These are phyloP conservation scores for Fusarium redolens DNA, from an alignment of 2,329 filamentous ascomycete species.

Conservation along the genomic window DNA sequence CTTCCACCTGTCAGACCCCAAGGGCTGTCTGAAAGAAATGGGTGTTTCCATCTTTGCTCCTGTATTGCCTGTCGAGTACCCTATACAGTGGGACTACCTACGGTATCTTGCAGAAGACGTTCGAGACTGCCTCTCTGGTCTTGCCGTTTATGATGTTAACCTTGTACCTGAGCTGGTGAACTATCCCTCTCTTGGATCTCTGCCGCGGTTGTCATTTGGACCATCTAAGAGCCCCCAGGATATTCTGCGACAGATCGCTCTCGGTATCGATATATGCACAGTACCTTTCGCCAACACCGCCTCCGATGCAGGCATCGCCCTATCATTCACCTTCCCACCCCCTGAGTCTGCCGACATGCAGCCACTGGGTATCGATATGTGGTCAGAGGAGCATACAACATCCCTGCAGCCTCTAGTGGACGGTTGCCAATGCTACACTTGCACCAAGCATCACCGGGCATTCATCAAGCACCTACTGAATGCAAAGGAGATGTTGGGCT, in stretches of 20 bases:
- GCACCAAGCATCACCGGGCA: constrained; percentile 83
- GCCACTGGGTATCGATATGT: constrained; percentile 83
- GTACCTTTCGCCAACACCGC: constrained; percentile 78
- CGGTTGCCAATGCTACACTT: constrained; percentile 84
- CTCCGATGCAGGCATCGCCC: constrained; percentile 87
- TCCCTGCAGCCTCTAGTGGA: constrained; percentile 71
- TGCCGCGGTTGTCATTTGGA: constrained; percentile 82
- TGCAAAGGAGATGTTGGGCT: constrained; percentile 96
- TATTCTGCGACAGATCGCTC: constrained; percentile 77
- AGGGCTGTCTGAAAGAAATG: constrained; percentile 42
- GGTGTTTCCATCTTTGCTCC: constrained; percentile 68
- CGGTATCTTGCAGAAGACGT: constrained; percentile 75
- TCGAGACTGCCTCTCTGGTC: constrained; percentile 66
- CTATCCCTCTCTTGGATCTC: constrained; percentile 62
- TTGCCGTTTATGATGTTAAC: constrained; percentile 82
- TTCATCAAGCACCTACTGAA: constrained; percentile 88
- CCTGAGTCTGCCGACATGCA: constrained; percentile 29
- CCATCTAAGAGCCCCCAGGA: constrained; percentile 78
- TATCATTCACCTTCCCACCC: constrained; percentile 80
- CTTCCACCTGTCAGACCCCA: constrained; percentile 54
- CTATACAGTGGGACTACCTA: constrained; percentile 84
- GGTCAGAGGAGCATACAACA: constrained; percentile 70
- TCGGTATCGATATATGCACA: constrained; percentile 84
- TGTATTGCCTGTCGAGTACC: constrained; percentile 78
- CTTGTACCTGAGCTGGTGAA: constrained; percentile 73